A percentile compares a stretch with the other conserved stretches of the same genome.
Evolutionary conservation across 2,329 filamentous ascomycete species (phyloP).

Genomic region (Lasiodiplodia hormozganensis): DNA sequence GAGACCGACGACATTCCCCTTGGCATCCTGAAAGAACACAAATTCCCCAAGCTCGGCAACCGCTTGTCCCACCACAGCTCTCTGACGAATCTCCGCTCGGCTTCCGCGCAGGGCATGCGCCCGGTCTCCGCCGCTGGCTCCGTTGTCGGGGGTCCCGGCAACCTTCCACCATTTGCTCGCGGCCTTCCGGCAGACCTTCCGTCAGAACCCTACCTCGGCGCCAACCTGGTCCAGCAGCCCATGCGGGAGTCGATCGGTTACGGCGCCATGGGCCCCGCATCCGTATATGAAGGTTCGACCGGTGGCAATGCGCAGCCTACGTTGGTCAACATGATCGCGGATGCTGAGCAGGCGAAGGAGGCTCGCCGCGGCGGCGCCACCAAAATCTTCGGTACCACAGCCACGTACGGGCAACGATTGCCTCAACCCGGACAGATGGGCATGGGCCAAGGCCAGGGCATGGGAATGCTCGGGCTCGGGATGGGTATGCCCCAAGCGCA

Average conservation of each 20-base stretch:
- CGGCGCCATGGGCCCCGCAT: slow-evolving; percentile 37
- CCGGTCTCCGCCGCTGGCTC: slow-evolving; percentile 19
- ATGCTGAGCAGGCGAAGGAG: slow-evolving; percentile 45
- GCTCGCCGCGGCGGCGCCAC: slow-evolving; percentile 27
- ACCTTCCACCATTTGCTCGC: slow-evolving; percentile 45
- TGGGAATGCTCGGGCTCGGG: slow-evolving; percentile 30
- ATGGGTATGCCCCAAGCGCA: slow-evolving; percentile 23
- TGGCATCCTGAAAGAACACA: slow-evolving; percentile 47
- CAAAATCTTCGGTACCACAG: slow-evolving; percentile 20
- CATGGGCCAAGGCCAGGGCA: slow-evolving; percentile 3
- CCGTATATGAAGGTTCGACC: slow-evolving; percentile 43
- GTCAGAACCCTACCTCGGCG: slow-evolving; percentile 41
- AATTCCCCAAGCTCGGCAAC: slow-evolving; percentile 39
- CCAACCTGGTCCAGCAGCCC: slow-evolving; percentile 42
- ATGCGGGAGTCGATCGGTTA: slow-evolving; percentile 45
- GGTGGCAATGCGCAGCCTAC: slow-evolving; percentile 42
- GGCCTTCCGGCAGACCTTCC: slow-evolving; percentile 41
- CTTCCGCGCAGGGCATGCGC: slow-evolving; percentile 23
- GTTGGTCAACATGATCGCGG: slow-evolving; percentile 46
- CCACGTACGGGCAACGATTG: slow-evolving; percentile 20
- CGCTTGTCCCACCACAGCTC: slow-evolving; percentile 24
- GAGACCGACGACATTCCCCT: slow-evolving; percentile 44
- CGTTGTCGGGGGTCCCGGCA: slow-evolving; percentile 21
- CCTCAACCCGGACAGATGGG: slow-evolving; percentile 21
- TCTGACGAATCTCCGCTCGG: slow-evolving; percentile 21